Evolutionary conservation across 176 grass and related monocot species (phyloP).

Genomic region (Themeda triandra): DNA sequence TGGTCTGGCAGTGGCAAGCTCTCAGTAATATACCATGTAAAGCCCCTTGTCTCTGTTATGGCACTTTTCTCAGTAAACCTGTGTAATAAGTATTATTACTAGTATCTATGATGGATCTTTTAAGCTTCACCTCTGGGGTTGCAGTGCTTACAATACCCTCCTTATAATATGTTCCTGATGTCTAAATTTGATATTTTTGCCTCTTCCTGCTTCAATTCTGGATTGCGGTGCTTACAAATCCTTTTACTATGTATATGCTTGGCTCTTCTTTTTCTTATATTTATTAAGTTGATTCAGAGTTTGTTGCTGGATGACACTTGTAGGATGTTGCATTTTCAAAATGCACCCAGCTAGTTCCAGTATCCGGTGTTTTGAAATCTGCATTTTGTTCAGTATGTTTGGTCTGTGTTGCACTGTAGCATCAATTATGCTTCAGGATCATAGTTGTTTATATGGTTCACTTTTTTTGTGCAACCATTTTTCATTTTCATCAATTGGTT

Average conservation of each 20-base stretch:
- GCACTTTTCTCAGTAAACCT: constrained; percentile 5
- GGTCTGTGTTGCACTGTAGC: neutral
- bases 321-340: neutral
- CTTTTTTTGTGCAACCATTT: neutral
- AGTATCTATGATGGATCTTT: neutral
- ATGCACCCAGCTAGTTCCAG: neutral
- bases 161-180: neutral
- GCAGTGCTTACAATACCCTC: neutral
- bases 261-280: neutral
- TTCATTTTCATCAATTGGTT: neutral
- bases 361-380: neutral
- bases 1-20: constrained; percentile 28
- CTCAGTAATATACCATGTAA: constrained; percentile 12
- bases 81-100: constrained; percentile 7
- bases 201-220: neutral
- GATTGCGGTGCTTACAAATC: neutral
- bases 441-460: neutral
- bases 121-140: neutral
- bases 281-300: neutral
- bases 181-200: neutral
- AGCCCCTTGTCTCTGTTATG: neutral
- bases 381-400: neutral
- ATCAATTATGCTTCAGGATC: neutral
- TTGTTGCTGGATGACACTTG: neutral
- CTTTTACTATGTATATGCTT: neutral